Evolutionary conservation across 2,329 filamentous ascomycete species (phyloP).

Genomic region (Hypoxylon sp.): DNA sequence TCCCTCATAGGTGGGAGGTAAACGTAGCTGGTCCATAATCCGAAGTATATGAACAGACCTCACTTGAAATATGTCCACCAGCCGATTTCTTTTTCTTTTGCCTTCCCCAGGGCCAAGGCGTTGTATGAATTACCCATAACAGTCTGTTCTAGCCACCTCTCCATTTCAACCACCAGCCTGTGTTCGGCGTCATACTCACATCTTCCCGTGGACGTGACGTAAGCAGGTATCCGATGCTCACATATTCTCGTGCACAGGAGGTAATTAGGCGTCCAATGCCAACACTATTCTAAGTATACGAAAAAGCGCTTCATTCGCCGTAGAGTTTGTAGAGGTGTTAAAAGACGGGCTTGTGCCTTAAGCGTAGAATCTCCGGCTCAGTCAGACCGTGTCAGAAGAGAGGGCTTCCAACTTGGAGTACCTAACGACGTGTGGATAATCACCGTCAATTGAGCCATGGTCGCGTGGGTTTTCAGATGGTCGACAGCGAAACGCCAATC

Average conservation of each 20-base stretch:
- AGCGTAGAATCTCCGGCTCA: neutral
- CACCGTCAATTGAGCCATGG: constrained; percentile 22
- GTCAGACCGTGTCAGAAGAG: constrained; percentile 9
- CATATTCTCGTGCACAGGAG: neutral
- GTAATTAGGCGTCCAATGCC: neutral
- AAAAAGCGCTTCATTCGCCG: constrained; percentile 28
- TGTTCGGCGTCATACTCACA: neutral
- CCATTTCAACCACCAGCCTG: constrained; percentile 13
- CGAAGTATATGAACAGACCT: neutral
- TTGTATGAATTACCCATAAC: constrained; percentile 35
- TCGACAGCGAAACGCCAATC: constrained; percentile 37
- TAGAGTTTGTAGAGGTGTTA: constrained; percentile 5
- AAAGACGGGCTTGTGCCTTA: neutral
- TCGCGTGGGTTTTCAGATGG: constrained; percentile 25
- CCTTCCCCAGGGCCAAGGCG: constrained; percentile 23
- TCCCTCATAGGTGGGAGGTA: neutral
- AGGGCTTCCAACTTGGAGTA: constrained; percentile 1
- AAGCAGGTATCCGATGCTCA: too few relatives aligned
- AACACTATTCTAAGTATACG: constrained; percentile 11
- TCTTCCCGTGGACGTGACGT: too few relatives aligned
- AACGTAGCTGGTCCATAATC: neutral
- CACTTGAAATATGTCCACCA: neutral
- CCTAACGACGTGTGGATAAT: constrained; percentile 7
- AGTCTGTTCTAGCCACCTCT: constrained; percentile 28
- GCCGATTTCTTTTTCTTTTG: neutral